These are phyloP conservation scores for Skeletonema tropicum DNA, from an alignment of 108 stramenopile species.

Conservation along the genomic window DNA sequence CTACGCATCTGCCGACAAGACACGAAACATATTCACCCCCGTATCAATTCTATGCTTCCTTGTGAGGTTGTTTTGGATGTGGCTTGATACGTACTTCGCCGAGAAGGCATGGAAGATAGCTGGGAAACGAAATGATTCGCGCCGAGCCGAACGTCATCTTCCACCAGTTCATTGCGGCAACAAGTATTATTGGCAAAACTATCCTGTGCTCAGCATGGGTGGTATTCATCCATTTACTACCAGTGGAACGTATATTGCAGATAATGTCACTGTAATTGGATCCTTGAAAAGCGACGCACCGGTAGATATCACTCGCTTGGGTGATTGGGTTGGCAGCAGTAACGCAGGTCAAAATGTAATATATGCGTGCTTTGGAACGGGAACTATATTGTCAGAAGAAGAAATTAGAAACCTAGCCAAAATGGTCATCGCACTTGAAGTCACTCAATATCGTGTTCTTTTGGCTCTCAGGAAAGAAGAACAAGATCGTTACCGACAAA, in stretches of 20 bases:
- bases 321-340: background rate
- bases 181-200: constrained; percentile 15
- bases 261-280: constrained; percentile 18
- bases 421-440: background rate
- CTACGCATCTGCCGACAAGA: background rate
- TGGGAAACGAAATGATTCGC: constrained; percentile 9
- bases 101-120: constrained; percentile 13
- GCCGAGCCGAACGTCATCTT: constrained; percentile 1
- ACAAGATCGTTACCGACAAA: constrained; percentile 6
- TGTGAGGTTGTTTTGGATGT: constrained; percentile 10
- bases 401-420: background rate
- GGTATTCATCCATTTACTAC: constrained; percentile 5
- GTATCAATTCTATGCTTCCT: constrained; percentile 4
- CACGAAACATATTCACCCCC: background rate
- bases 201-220: constrained; percentile 12
- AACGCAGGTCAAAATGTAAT: background rate
- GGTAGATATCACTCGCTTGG: background rate
- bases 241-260: background rate
- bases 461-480: constrained; percentile 10
- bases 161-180: constrained; percentile 8
- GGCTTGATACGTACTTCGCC: constrained; percentile 9
- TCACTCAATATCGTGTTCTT: constrained; percentile 9
- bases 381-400: constrained; percentile 7
- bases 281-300: constrained; percentile 1
- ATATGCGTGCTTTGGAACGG: constrained; percentile 28